A percentile compares a stretch with the other conserved stretches of the same genome.
Conservation (phyloP, 2,329 filamentous ascomycete genomes). For the Sarocladium kiliense region DNA sequence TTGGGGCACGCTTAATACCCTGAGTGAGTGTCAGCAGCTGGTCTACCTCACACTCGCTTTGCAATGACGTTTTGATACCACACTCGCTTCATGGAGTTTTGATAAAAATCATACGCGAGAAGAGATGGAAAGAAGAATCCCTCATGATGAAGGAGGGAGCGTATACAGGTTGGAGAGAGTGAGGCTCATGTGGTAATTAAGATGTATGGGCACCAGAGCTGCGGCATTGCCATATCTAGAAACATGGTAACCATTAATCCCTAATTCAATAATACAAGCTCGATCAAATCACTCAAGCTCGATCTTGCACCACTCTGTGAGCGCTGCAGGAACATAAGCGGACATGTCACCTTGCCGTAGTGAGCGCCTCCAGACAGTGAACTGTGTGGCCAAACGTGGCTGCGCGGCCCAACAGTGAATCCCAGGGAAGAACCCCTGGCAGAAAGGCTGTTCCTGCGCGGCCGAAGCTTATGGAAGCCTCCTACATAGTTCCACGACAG, state of each 20-base stretch:
- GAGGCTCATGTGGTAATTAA: not conserved
- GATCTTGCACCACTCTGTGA: too few species aligned
- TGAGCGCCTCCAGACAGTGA: too few species aligned
- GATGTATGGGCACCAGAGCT: not conserved
- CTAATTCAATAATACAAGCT: not conserved
- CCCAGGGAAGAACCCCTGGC: too few species aligned
- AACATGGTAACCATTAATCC: not conserved
- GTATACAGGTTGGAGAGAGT: not conserved
- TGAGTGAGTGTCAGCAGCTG: constrained; percentile 13
- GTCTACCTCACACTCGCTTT: constrained; percentile 33
- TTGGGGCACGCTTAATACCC: constrained; percentile 25
- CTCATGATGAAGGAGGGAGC: not conserved
- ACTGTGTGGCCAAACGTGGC: too few species aligned
- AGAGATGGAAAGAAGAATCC: not conserved
- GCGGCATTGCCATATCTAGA: not conserved
- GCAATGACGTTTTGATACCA: not conserved
- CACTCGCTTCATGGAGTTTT: not conserved
- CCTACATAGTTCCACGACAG: too few species aligned
- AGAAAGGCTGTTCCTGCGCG: too few species aligned
- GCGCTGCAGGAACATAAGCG: too few species aligned
- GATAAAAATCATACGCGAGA: not conserved
- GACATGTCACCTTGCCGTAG: too few species aligned
- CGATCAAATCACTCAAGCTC: too few species aligned
- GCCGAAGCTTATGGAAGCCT: not conserved
- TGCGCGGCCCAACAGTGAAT: not conserved